Conservation (phyloP, 169 alveolate genomes). For the Cryptosporidium baileyi region DNA sequence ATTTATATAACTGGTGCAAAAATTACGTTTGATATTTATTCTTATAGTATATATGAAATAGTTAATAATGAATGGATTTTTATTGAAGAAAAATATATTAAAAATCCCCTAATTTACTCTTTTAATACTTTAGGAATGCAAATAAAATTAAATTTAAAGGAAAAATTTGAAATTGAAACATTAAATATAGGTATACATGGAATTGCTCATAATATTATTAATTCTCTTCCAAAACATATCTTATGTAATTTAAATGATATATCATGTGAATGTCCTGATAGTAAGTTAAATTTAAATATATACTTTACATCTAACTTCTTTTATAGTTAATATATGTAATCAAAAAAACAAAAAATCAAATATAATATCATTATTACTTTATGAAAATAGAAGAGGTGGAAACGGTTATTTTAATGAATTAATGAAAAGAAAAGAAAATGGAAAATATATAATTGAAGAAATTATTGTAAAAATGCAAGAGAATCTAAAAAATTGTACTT, state of each 20-base stretch:
- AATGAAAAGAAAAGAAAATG: background rate
- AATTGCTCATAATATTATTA: constrained; percentile 20
- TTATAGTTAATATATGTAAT: constrained; percentile 10
- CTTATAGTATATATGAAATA: constrained; percentile 4
- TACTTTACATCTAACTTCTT: background rate
- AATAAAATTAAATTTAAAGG: background rate
- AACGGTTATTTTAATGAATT: constrained; percentile 44
- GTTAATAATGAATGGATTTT: constrained; percentile 45
- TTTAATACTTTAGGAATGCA: constrained; percentile 65
- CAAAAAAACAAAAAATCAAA: constrained; percentile 6
- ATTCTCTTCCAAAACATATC: constrained; percentile 22
- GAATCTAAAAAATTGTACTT: background rate
- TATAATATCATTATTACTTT: background rate
- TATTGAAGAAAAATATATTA: constrained; percentile 28
- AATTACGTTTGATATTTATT: constrained; percentile 29
- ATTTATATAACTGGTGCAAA: constrained; percentile 34
- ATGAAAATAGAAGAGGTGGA: constrained; percentile 53
- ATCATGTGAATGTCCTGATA: constrained; percentile 65
- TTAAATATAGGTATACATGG: constrained; percentile 58
- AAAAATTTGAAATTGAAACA: background rate
- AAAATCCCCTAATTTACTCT: constrained; percentile 38
- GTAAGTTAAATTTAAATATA: constrained; percentile 21
- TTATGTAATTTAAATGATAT: constrained; percentile 23
- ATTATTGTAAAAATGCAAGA: background rate
- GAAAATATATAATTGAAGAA: background rate